Evolutionary conservation across 176 grass and related monocot species (phyloP).

Genomic region (Melocanna baccifera): DNA sequence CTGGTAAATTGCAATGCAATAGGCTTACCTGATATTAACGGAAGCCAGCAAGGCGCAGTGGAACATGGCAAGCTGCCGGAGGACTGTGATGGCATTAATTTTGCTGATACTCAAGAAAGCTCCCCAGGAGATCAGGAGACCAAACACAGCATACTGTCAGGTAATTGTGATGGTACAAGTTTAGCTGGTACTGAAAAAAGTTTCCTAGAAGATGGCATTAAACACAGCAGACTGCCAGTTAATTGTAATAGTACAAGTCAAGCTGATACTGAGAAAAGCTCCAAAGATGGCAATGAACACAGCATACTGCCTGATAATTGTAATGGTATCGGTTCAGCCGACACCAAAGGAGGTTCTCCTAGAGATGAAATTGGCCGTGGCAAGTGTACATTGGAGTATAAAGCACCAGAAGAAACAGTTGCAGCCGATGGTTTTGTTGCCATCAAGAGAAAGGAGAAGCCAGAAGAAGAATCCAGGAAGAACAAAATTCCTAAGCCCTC

Average conservation of each 20-base stretch:
- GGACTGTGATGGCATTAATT: background rate
- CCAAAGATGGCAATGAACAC: background rate
- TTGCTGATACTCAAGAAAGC: background rate
- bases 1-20: background rate
- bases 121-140: background rate
- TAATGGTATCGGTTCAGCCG: background rate
- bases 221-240: background rate
- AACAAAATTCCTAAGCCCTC: background rate
- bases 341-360: background rate
- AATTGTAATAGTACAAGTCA: background rate
- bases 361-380: background rate
- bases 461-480: background rate
- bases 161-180: background rate
- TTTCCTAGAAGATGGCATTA: background rate
- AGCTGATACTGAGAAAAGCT: background rate
- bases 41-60: background rate
- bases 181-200: background rate
- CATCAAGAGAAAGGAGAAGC: conserved; percentile 30
- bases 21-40: background rate
- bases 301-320: background rate
- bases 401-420: conserved; percentile 14
- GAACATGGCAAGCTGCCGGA: background rate
- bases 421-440: conserved; percentile 52
- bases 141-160: background rate
- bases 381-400: background rate